Conservation (phyloP, 208 protist species). For the Trichomonas tenax region DNA sequence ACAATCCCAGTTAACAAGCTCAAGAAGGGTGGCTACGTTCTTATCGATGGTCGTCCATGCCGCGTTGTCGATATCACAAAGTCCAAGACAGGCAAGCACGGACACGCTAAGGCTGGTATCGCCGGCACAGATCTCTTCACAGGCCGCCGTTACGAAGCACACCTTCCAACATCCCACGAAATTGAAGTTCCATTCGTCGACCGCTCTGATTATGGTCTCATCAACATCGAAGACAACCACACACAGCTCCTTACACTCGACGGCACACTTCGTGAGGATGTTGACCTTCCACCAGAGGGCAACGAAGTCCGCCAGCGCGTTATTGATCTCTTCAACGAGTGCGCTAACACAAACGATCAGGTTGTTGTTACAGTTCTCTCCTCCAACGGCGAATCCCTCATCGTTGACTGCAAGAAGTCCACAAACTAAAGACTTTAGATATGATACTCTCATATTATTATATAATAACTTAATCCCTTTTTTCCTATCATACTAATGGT, state of each 20-base stretch:
- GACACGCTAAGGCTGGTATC: constrained; percentile 91
- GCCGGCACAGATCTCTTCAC: constrained; percentile 91
- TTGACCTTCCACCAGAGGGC: neutral
- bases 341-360: neutral
- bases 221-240: constrained; percentile 56
- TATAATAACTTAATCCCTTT: too few relatives aligned
- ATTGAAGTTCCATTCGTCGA: constrained; percentile 79
- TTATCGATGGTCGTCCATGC: constrained; percentile 67
- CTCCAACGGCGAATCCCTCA: neutral
- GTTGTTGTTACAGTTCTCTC: constrained; percentile 11
- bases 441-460: neutral
- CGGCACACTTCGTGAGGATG: neutral
- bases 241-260: neutral
- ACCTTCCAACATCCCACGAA: constrained; percentile 85
- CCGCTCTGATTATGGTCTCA: constrained; percentile 67
- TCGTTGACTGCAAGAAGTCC: neutral
- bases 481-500: too few relatives aligned
- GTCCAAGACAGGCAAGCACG: constrained; percentile 96
- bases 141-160: constrained; percentile 87
- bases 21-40: constrained; percentile 54
- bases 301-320: neutral
- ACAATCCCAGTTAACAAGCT: constrained; percentile 18
- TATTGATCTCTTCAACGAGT: neutral
- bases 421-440: neutral
- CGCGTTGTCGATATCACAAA: constrained; percentile 82